Evolutionary conservation across 805 yeast genomes (phyloP).

Genomic region (Monosporozyma yasuniensis): DNA sequence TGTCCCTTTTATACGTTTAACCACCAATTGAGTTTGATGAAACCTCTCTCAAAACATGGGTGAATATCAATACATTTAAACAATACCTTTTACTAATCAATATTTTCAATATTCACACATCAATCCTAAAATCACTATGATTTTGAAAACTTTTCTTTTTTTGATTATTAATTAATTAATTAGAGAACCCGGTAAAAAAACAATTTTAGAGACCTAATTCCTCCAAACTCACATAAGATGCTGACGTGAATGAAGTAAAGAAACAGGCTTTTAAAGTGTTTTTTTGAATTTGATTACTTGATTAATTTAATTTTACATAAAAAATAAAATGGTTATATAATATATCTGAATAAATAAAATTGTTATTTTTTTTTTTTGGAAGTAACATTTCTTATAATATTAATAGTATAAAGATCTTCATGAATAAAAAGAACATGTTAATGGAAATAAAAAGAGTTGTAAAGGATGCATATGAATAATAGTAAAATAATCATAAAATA

Average conservation of each 20-base stretch:
- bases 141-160: neutral
- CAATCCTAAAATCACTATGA: neutral
- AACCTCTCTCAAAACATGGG: neutral
- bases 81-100: neutral
- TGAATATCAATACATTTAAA: neutral
- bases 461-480: constrained; percentile 1
- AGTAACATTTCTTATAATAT: neutral
- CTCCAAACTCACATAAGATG: neutral
- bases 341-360: constrained; percentile 1
- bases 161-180: neutral
- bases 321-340: neutral
- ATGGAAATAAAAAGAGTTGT: neutral
- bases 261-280: too few relatives aligned
- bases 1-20: too few relatives aligned
- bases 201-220: neutral
- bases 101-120: too few relatives aligned
- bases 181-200: neutral
- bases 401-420: neutral
- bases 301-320: neutral
- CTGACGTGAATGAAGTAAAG: too few relatives aligned
- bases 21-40: neutral
- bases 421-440: neutral
- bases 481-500: neutral
- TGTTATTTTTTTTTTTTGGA: neutral
- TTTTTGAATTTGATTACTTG: too few relatives aligned